Evolutionary conservation across 208 protist genomes (phyloP).

Genomic region (Wallacemonas collosoma): DNA sequence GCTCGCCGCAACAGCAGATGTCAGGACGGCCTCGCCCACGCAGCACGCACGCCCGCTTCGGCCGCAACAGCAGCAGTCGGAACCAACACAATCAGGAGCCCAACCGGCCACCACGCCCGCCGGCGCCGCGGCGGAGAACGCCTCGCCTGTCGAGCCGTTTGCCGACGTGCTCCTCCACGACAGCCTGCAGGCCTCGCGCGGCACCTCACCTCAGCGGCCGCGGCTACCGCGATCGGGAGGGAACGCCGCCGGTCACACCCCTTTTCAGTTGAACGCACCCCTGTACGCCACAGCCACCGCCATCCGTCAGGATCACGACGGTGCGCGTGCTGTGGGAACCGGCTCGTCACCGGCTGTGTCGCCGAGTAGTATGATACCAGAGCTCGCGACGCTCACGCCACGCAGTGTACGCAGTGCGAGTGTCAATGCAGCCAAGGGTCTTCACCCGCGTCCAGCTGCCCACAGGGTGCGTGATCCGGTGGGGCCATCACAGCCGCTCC

Average conservation of each 20-base stretch:
- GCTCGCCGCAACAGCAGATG: too few species aligned
- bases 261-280: not conserved
- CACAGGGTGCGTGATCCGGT: too few species aligned
- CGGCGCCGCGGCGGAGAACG: not conserved
- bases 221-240: not conserved
- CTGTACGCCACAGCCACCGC: not conserved
- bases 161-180: constrained; percentile 46
- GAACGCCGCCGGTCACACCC: not conserved
- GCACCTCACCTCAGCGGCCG: constrained; percentile 8
- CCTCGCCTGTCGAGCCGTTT: constrained; percentile 47
- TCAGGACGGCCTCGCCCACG: too few species aligned
- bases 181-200: constrained; percentile 14
- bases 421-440: not conserved
- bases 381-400: constrained; percentile 39
- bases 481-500: too few species aligned
- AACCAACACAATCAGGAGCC: not conserved
- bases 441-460: not conserved
- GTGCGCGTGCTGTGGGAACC: too few species aligned
- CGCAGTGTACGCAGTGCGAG: constrained; percentile 31
- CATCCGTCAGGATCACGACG: too few species aligned
- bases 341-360: not conserved
- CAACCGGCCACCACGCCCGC: not conserved
- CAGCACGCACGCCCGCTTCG: too few species aligned
- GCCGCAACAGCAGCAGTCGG: not conserved
- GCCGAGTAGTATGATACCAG: constrained; percentile 37